Evolutionary conservation across 805 yeast species (phyloP), one percentile per base, ranked within the genome.

Genomic region (Starmerella powellii): DNA sequence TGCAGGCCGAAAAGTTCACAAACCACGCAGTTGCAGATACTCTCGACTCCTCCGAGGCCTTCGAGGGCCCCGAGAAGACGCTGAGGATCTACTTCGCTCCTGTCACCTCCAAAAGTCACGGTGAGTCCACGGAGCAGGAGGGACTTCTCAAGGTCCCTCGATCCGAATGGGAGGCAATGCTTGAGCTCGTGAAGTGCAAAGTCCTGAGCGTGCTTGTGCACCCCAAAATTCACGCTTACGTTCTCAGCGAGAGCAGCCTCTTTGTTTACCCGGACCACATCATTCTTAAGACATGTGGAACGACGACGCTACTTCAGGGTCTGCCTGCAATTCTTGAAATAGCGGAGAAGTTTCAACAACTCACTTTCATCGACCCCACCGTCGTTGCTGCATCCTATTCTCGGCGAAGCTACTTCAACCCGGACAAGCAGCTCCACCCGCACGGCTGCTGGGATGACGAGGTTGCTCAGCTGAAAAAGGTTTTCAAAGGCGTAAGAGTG

Each of bases 41-140:
- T 46, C 67, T 87, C 49, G 96, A 87, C 64, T 86, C 95, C 16
- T 71, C 94, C 12, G 80, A 76, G 57, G 95, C 96, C 2, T 88
- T 88, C 59, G 97, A 88, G 66, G 97, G 98, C 6, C 97, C 98
- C 26, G 97, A 88, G 62, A 91, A 88, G 62, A 68, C 88, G 44
- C 67, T 91, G 32, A 95, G 88, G 60, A 68, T 88, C 45, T 87
- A 95, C 95, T 78, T 86, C 58, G 26, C 53, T 21, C 6, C 15
- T 12, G 8, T 19, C 27, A 4, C 37, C 16, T 18, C 15, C n/a
- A 11, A 16, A 3, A 5, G 4, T 10, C 6, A 5, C 8, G 33
- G 15, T 12, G 21, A 13, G 27, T 18, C 17, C 23, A 28, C 13
- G 16, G 4, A n/a, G 11, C 59, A 65, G 11, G 26, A 48, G 38